Percentiles rank a stretch among this genome's conserved stretches.
These are phyloP conservation scores for Scorias spongiosa DNA, from an alignment of 2,329 filamentous ascomycete genomes.

Conservation along the genomic window DNA sequence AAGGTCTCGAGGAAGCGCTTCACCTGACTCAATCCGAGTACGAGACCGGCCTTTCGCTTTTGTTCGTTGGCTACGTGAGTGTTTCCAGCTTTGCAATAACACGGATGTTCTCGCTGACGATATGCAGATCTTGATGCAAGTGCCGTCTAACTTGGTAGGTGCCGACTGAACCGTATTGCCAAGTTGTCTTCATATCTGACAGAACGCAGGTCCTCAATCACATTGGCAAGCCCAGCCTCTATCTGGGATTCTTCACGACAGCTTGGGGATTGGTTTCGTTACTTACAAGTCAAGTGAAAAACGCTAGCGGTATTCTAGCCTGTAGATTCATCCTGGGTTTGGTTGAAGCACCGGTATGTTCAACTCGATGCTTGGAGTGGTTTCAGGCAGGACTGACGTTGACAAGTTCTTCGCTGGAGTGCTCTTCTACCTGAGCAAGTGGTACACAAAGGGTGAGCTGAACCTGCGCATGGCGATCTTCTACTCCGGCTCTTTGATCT, in stretches of 20 bases:
- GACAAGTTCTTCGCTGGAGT: conserved; percentile 18
- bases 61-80: conserved; percentile 44
- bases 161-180: conserved; percentile 7
- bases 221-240: conserved; percentile 24
- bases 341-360: conserved; percentile 34
- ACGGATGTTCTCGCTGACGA: too few species aligned
- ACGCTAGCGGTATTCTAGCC: conserved; percentile 27
- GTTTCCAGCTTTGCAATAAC: neutral
- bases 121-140: conserved; percentile 20
- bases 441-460: conserved; percentile 57
- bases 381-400: conserved; percentile 7
- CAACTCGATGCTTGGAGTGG: conserved; percentile 32
- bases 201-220: conserved; percentile 24
- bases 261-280: conserved; percentile 33
- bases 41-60: conserved; percentile 41
- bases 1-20: conserved; percentile 48
- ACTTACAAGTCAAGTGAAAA: conserved; percentile 28
- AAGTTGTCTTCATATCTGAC: conserved; percentile 6
- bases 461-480: conserved; percentile 50
- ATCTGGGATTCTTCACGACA: conserved; percentile 26
- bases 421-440: conserved; percentile 46
- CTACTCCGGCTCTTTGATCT: conserved; percentile 54
- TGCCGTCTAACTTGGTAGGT: conserved; percentile 30
- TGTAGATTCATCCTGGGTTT: conserved; percentile 32
- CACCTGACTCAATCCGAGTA: conserved; percentile 42